Evolutionary conservation across 1,284 basidiomycete species (phyloP), one percentile per base, ranked within the genome.

Genomic region (Polyporus tsugae): DNA sequence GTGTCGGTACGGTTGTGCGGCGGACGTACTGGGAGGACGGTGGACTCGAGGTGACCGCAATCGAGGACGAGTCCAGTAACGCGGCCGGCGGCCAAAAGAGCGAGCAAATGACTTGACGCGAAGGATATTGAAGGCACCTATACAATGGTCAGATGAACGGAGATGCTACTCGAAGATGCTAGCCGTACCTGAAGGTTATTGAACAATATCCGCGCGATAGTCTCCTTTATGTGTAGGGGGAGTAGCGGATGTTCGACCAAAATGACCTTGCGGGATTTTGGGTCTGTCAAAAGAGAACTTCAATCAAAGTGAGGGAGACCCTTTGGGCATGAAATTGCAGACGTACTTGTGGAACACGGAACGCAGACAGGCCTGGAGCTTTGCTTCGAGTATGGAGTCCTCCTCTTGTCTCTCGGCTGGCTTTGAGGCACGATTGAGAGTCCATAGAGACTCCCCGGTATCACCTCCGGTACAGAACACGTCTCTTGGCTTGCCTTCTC

Each of bases 21-120:
- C 33, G 36, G 35, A 63, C 93, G 66, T 75, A 97, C 97, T 0
- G 97, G 96, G 52, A 97, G 85, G 9, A 91, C 89, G 2, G 91
- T 92, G 0, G 96, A 93, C 79, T 99, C 96, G 1, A 97, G 86
- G 78, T 97, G 91, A 0, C 97, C 98, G 72, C 91, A 91, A 75
- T 99, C 96, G 2, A 99, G 84, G 0, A 99, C 97, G 7, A 99
- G 87, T 1, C 97, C 97, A 0, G 95, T 96, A 72, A 96, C 93
- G 67, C 94, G 85, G 4, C 98, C 97, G 1, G 91, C 89, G 1
- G 96, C 91, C 66, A 98, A 85, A 17, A 99, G 82, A 0, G 95
- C 88, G 11, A 98, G 86, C 1, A 99, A 81, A 74, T 95, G 94
- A 67, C 95, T 92, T 9, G 94, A 92, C 0, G 93, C 93, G 80